Evolutionary conservation across 192 early-diverging fungal genomes (phyloP).

Genomic region (Phycomyces blakesleeanus): DNA sequence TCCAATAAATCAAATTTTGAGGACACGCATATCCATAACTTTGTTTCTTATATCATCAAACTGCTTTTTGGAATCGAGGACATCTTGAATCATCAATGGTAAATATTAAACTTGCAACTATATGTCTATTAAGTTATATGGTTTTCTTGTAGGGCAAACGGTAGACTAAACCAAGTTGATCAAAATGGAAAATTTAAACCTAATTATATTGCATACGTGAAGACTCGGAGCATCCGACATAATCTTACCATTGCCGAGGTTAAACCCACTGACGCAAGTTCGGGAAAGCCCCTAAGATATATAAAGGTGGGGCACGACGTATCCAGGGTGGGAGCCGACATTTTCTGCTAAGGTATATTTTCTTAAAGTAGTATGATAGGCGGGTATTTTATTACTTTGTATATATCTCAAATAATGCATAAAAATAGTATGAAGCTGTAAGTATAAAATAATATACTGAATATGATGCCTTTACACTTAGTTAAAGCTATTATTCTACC

Average conservation of each 20-base stretch:
- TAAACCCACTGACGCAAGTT: neutral
- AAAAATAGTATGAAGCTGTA: no score
- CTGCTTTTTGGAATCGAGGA: slow-evolving; percentile 6
- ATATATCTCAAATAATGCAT: no score
- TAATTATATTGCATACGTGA: slow-evolving; percentile 4
- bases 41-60: slow-evolving; percentile 7
- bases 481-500: no score
- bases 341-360: no score
- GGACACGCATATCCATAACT: slow-evolving; percentile 4
- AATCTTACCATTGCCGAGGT: neutral
- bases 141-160: neutral
- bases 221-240: neutral
- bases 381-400: no score
- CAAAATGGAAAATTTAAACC: slow-evolving; percentile 3
- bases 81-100: slow-evolving; percentile 1
- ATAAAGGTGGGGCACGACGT: no score
- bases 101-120: slow-evolving; percentile 3
- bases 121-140: slow-evolving; percentile 7
- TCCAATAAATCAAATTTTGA: slow-evolving; percentile 14
- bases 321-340: no score
- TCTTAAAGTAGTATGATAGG: no score
- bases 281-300: neutral
- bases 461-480: no score
- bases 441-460: no score
- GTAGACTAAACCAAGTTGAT: slow-evolving; percentile 5